Evolutionary conservation across 1,284 basidiomycete genomes (phyloP), one percentile per base, ranked within the genome.

Genomic region (Fomitopsis schrenkii): DNA sequence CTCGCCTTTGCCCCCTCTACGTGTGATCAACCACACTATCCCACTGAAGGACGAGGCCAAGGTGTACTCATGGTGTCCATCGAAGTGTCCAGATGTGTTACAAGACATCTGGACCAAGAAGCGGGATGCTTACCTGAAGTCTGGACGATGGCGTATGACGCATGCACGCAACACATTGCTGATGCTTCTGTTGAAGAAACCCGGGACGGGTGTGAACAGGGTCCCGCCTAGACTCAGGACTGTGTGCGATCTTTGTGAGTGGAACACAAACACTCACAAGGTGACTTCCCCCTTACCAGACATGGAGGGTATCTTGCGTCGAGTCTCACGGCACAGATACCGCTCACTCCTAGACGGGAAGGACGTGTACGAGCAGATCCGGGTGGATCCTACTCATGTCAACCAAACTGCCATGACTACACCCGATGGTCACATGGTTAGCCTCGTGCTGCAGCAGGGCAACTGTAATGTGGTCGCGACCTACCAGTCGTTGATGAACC

Each of bases 1-100:
- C 5, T 69, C 71, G 0, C 62, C 63, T 0, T 50, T 77, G 12
- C 77, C 72, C 0, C 77, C 74, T 0, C 53, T 78, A 1, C 59
- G 74, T 0, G 74, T 61, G 0, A 74, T 80, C 7, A 79, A 80
- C 55, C 76, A 80, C 57, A 58, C 57, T 0, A 79, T 80, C 2
- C 76, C 76, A 0, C 50, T 80, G 6, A 75, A 76, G 5, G 73
- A 80, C 45, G 67, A 73, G 38, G 45, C 57, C 0, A 72, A 71
- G 44, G 58, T 72, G 0, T 78, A 76, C 36, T 28, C 64, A 0
- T 77, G 70, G 65, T 57, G 72, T 8, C 73, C 70, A 2, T 72
- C 72, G 1, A 62, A 66, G 33, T 76, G 73, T 58, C 69, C 74
- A 5, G 72, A 76, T 15, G 67, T 71, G 1, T 56, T 75, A 7